phyloP scores from a whole-genome alignment of 495 filamentous ascomycete genomes.

The Penicillium flavigenum region DNA sequence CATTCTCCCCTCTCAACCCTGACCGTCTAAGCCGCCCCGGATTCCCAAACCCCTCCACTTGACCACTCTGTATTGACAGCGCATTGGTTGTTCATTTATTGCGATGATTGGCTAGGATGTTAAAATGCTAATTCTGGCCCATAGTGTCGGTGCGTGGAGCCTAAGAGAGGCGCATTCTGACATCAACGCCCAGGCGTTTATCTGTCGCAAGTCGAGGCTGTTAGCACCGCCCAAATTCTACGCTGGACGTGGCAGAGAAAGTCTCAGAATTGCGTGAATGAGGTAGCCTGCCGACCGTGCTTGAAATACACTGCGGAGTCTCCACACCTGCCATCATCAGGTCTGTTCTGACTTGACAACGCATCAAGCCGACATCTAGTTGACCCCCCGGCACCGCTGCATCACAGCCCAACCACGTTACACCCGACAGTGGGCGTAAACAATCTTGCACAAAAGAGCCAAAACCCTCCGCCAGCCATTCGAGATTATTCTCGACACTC shows the following conservation, averaged over 20 bases:
- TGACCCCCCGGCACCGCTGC: conserved; percentile 41
- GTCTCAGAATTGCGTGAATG: conserved; percentile 13
- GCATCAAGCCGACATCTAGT: conserved; percentile 41
- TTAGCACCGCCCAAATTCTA: conserved; percentile 34
- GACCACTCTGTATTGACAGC: conserved; percentile 26
- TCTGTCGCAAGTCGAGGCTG: conserved; percentile 24
- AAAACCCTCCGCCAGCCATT: conserved; percentile 31
- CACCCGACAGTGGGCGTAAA: conserved; percentile 40
- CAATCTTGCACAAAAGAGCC: conserved; percentile 41
- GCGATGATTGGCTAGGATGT: conserved; percentile 23
- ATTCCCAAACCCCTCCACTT: conserved; percentile 25
- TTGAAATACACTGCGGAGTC: conserved; percentile 36
- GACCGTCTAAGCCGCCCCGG: conserved; percentile 35
- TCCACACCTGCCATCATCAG: conserved; percentile 32
- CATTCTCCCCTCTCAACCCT: conserved; percentile 36
- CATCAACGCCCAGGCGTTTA: conserved; percentile 14
- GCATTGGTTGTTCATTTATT: conserved; percentile 27
- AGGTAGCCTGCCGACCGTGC: conserved; percentile 32
- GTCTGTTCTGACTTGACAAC: conserved; percentile 41
- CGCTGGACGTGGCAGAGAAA: conserved; percentile 28
- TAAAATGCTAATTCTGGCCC: conserved; percentile 30
- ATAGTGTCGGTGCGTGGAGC: conserved; percentile 28
- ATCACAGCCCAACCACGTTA: conserved; percentile 55
- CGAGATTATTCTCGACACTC: conserved; percentile 30
- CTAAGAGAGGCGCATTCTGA: conserved; percentile 22